These are phyloP conservation scores for Verticillium longisporum DNA, from an alignment of 2,329 filamentous ascomycete species.

Conservation along the genomic window DNA sequence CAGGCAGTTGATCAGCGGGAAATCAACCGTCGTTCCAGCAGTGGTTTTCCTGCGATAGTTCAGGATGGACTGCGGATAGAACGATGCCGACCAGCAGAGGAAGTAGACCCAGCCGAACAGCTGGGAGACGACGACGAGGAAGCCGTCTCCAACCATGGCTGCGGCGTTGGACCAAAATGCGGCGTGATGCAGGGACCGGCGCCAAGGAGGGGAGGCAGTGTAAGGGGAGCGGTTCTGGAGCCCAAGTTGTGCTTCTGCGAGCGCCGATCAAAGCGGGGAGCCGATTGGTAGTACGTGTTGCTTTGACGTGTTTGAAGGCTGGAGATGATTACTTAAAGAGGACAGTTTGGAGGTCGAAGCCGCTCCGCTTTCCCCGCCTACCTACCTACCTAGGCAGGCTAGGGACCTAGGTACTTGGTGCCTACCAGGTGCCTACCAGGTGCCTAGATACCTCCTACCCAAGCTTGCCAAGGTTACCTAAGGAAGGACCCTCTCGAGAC, in stretches of 20 bases:
- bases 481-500: background rate
- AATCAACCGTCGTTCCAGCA: slow-evolving; percentile 79
- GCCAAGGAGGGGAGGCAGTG: background rate
- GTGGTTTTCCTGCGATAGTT: slow-evolving; percentile 75
- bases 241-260: too few species aligned
- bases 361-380: too few species aligned
- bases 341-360: too few species aligned
- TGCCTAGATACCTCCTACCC: too few species aligned
- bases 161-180: background rate
- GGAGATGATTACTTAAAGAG: too few species aligned
- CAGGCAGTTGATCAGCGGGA: slow-evolving; percentile 66
- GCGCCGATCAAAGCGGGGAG: too few species aligned
- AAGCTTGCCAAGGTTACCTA: too few species aligned
- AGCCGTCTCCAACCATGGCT: slow-evolving; percentile 17
- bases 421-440: too few species aligned
- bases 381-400: too few species aligned
- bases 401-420: too few species aligned
- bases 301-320: too few species aligned
- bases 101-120: slow-evolving; percentile 72
- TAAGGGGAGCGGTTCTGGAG: background rate
- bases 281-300: too few species aligned
- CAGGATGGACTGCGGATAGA: slow-evolving; percentile 83
- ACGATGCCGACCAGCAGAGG: slow-evolving; percentile 75
- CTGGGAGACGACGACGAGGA: slow-evolving; percentile 44
- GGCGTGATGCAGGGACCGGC: background rate